Evolutionary conservation across 192 early-diverging fungal genomes (phyloP).

Genomic region (Coemansia sp.): DNA sequence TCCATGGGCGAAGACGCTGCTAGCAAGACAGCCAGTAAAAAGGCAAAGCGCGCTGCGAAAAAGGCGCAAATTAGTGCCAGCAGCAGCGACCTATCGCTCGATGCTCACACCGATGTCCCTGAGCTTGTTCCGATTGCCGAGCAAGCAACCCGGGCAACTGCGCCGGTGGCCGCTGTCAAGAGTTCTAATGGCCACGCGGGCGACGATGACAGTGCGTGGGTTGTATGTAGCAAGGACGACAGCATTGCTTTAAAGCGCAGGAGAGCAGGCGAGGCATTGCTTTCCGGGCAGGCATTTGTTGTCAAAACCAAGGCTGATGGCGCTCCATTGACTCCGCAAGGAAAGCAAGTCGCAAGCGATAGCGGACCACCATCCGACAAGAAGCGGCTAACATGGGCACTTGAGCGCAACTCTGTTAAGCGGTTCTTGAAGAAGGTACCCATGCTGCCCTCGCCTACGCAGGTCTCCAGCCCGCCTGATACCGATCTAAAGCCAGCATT

Average conservation of each 20-base stretch:
- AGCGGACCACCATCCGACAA: conserved; percentile 5
- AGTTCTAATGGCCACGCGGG: not conserved
- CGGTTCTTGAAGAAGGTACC: conserved; percentile 48
- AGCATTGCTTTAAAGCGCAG: conserved; percentile 6
- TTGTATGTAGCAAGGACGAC: conserved; percentile 14
- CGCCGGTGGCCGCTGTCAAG: not conserved
- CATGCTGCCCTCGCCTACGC: conserved; percentile 30
- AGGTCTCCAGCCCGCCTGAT: not conserved
- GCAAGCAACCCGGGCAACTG: not conserved
- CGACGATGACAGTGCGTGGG: conserved; percentile 7
- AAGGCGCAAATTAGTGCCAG: conserved; percentile 9
- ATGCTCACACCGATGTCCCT: conserved; percentile 14
- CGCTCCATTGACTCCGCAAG: not conserved
- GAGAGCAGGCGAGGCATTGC: conserved; percentile 1
- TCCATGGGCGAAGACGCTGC: conserved; percentile 7
- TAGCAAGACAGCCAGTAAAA: conserved; percentile 18
- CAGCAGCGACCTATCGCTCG: not conserved
- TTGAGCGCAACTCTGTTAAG: conserved; percentile 50
- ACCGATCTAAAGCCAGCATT: conserved; percentile 32
- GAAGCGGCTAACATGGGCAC: conserved; percentile 44
- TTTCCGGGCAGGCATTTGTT: conserved; percentile 5
- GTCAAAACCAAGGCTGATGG: not conserved
- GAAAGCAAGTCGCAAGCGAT: not conserved
- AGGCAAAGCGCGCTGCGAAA: conserved; percentile 38
- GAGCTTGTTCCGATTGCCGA: conserved; percentile 17